Evolutionary conservation across 1,139 yeast species (phyloP), one percentile per base, ranked within the genome.

Genomic region (Pichia sp.): DNA sequence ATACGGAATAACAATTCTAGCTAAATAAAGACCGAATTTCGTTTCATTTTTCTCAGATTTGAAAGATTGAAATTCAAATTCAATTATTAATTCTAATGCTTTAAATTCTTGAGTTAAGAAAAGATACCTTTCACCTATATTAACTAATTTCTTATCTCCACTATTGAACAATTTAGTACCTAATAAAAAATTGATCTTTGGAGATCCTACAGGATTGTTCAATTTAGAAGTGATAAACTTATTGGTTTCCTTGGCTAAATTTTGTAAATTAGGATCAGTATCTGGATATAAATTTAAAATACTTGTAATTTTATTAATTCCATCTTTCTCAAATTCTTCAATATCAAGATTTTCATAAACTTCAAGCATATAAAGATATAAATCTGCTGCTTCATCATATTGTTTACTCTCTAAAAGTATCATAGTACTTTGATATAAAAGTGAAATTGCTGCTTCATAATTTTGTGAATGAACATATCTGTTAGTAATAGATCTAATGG

Each of bases 401-500:
- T 85, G 89, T 42, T 74, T 68, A 43, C 83, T 83, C 45, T 74
- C 72, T 28, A 84, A 67, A 44, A 89, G 70, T 25, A 81, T 75
- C 45, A 75, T 66, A 0, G 93, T 72, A 33, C 91, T 88, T 52
- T 79, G 78, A 53, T 74, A 75, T 32, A 89, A 68, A 44, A 88
- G 65, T 42, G 84, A 88, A 41, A 77, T 69, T 10, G 96, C 95
- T 34, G 81, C 81, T 4, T 63, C 61, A 58, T 72, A 84, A 48
- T 82, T 77, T 48, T 77, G 75, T 26, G 79, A 61, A 49, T 85
- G 77, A 36, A 84, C 80, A 55, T 84, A 82, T 56, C 98, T 69
- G 51, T 88, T 86, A 35, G 84, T 86, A 44, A 89, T 82, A 8
- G 96, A 86, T 54, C 96, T 69, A 40, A 89, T 71, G 0, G 95